Evolutionary conservation across 352 stramenopile species (phyloP).

Genomic region (Phytophthora sojae): DNA sequence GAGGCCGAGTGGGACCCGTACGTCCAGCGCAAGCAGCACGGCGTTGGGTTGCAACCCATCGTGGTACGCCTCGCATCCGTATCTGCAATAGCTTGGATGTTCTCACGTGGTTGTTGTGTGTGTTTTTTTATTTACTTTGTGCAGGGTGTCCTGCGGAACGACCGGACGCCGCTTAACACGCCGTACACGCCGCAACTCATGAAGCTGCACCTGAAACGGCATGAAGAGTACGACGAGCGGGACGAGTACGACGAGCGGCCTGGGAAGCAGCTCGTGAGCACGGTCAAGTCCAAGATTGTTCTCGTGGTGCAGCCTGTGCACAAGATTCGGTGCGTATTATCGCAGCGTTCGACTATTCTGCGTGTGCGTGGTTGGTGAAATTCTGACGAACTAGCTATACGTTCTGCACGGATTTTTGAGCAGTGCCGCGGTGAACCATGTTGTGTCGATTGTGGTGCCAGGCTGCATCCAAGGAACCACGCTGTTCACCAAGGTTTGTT

Average conservation of each 20-base stretch:
- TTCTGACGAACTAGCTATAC: constrained; percentile 16
- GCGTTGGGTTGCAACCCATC: constrained; percentile 52
- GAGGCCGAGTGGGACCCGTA: constrained; percentile 67
- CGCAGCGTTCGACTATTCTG: constrained; percentile 16
- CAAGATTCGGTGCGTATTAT: constrained; percentile 53
- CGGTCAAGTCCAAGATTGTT: constrained; percentile 53
- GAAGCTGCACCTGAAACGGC: constrained; percentile 74
- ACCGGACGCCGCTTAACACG: constrained; percentile 83
- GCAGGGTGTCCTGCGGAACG: constrained; percentile 70
- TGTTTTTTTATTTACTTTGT: not conserved
- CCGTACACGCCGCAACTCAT: constrained; percentile 88
- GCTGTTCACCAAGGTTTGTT: constrained; percentile 51
- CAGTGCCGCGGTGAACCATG: constrained; percentile 37
- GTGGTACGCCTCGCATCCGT: constrained; percentile 41
- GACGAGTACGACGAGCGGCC: constrained; percentile 38
- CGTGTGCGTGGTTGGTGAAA: constrained; percentile 3
- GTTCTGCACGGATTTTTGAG: constrained; percentile 15
- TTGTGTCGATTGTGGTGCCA: constrained; percentile 51
- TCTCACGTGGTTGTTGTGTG: constrained; percentile 1
- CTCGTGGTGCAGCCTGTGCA: constrained; percentile 50
- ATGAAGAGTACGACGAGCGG: constrained; percentile 63
- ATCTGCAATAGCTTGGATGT: not conserved
- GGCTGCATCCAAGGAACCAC: constrained; percentile 43
- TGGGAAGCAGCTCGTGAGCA: constrained; percentile 47
- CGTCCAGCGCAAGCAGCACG: constrained; percentile 54